A percentile compares a stretch with the other conserved stretches of the same genome.
Conservation (phyloP, 2,329 filamentous ascomycete genomes). For the Calonectria pseudoreteaudii region DNA sequence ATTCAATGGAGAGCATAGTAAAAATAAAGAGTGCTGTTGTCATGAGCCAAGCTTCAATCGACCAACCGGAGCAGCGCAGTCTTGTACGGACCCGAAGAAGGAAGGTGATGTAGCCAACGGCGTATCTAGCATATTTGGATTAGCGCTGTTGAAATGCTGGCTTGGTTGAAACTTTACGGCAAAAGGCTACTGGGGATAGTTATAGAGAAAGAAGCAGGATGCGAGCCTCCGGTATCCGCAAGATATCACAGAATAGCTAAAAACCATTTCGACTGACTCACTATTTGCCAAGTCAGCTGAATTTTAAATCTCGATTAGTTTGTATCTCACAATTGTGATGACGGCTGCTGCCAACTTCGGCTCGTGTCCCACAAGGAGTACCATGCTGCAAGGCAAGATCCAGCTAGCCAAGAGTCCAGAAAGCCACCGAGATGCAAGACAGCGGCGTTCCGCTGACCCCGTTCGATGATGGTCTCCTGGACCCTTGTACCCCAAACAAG, state of each 20-base stretch:
- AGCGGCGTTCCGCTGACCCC: not conserved
- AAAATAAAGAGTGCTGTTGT: not conserved
- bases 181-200: too few relatives aligned
- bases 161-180: not conserved
- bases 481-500: not conserved
- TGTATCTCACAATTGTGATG: not conserved
- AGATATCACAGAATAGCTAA: not conserved
- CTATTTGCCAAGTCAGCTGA: not conserved
- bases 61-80: not conserved
- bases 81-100: not conserved
- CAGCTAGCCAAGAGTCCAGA: not conserved
- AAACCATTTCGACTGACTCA: not conserved
- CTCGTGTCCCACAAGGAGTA: not conserved
- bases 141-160: not conserved
- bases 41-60: not conserved
- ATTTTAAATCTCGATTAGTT: rapidly evolving
- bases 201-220: too few relatives aligned
- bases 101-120: not conserved
- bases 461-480: not conserved
- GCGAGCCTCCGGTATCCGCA: not conserved
- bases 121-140: not conserved
- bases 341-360: not conserved
- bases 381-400: not conserved
- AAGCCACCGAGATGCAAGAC: not conserved
- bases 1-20: not conserved